Evolutionary conservation across 441 rosid genomes (phyloP).

Genomic region (Biscutella laevigata): DNA sequence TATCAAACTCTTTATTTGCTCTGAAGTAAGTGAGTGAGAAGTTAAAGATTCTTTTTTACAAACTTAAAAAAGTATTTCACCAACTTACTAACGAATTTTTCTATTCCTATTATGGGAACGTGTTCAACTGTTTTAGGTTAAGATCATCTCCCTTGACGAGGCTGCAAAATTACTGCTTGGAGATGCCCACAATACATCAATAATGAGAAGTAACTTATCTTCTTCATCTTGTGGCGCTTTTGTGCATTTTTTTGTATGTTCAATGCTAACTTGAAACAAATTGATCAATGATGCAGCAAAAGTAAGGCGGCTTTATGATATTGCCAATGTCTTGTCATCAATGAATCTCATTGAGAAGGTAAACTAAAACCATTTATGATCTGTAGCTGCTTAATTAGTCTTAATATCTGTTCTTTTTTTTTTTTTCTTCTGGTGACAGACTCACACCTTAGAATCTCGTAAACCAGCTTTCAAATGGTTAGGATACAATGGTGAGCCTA

Average conservation of each 20-base stretch:
- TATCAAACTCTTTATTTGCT: slow-evolving; percentile 70
- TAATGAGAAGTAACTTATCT: slow-evolving; percentile 62
- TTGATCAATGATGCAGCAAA: slow-evolving; percentile 47
- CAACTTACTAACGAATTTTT: not conserved
- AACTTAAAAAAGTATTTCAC: not conserved
- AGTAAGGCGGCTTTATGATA: slow-evolving; percentile 89
- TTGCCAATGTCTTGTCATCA: slow-evolving; percentile 84
- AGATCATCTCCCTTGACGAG: slow-evolving; percentile 73
- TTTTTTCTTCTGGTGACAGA: slow-evolving; percentile 37
- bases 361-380: not conserved
- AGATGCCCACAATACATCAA: slow-evolving; percentile 52
- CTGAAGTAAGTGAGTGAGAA: slow-evolving; percentile 41
- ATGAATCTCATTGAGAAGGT: slow-evolving; percentile 93
- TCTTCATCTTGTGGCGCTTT: not conserved
- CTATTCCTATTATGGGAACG: no score
- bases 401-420: not conserved
- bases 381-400: not conserved
- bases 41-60: not conserved
- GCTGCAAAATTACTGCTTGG: slow-evolving; percentile 80
- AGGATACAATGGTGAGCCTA: slow-evolving; percentile 43
- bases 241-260: not conserved
- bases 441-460: slow-evolving; percentile 60
- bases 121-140: slow-evolving; percentile 32
- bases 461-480: slow-evolving; percentile 95
- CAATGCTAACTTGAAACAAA: not conserved